These are phyloP conservation scores for Neopestalotiopsis sp. DNA, from an alignment of 2,329 filamentous ascomycete species.

Conservation along the genomic window DNA sequence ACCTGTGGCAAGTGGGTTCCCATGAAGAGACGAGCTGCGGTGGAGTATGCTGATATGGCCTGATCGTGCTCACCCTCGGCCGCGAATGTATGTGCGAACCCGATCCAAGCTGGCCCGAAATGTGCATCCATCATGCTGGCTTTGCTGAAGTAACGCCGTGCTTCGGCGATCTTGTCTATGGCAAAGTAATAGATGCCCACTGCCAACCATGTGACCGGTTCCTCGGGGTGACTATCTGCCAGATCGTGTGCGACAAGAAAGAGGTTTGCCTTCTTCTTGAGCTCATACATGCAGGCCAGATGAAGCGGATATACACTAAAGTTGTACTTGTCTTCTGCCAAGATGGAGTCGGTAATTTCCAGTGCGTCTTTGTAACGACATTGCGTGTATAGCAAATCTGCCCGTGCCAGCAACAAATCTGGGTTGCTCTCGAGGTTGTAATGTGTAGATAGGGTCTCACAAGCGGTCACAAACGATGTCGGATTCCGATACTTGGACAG, in stretches of 20 bases:
- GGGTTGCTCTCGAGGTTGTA: slow-evolving; percentile 87
- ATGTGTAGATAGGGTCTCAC: slow-evolving; percentile 90
- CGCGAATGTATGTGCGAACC: slow-evolving; percentile 97
- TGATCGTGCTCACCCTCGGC: slow-evolving; percentile 98
- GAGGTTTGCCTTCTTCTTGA: slow-evolving; percentile 83
- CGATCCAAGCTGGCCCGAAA: slow-evolving; percentile 97
- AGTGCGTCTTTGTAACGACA: slow-evolving; percentile 91
- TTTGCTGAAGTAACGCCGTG: slow-evolving; percentile 95
- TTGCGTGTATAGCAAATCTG: slow-evolving; percentile 91
- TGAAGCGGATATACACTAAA: slow-evolving; percentile 89
- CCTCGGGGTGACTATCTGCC: slow-evolving; percentile 87
- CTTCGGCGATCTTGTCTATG: slow-evolving; percentile 89
- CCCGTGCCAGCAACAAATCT: slow-evolving; percentile 87
- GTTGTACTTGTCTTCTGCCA: slow-evolving; percentile 86
- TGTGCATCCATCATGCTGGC: slow-evolving; percentile 97
- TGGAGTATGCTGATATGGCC: slow-evolving; percentile 96
- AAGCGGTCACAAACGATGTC: slow-evolving; percentile 79
- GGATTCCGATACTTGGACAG: slow-evolving; percentile 95
- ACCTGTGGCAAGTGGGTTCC: slow-evolving; percentile 95
- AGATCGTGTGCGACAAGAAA: slow-evolving; percentile 93
- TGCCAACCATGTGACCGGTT: slow-evolving; percentile 91
- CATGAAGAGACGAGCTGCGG: slow-evolving; percentile 92
- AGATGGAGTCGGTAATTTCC: slow-evolving; percentile 79
- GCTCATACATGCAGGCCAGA: slow-evolving; percentile 87
- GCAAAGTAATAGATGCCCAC: slow-evolving; percentile 94